Evolutionary conservation across 345 rosid genomes (phyloP), one percentile per base, ranked within the genome.

Genomic region (Eucalyptus albens): DNA sequence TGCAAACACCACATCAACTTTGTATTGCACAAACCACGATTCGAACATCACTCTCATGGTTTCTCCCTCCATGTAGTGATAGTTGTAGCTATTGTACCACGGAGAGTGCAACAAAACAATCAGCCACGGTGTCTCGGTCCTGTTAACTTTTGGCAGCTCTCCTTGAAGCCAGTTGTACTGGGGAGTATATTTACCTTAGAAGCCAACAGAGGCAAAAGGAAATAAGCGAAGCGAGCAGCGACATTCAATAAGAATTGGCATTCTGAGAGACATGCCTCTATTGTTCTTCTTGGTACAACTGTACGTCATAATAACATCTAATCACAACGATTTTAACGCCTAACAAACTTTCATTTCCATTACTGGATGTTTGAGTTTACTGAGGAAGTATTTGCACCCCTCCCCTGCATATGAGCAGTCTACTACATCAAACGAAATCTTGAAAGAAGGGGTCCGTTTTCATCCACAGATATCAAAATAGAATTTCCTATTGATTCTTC

Each of bases 91-190:
- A 33, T 97, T 96, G 87, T 97, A 96, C 97, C 97, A 96, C 0
- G 98, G 98, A 11, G 96, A 90, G 93, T 97, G 99, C 94, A 94
- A 27, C 14, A 94, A 90, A 90, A 97, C 97, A 51, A 97, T 95
- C 91, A 97, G 91, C 99, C 98, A 96, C 22, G 99, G 98, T 50
- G 98, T 96, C 92, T 96, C 96, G 0, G 89, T 92, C 91, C 98
- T 93, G 91, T 97, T 96, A 50, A 97, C 99, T 91, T 96, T 97
- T 7, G 96, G 96, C 33, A 96, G 93, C 92, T 97, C 99, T 1
- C 53, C 24, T 90, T 93, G 93, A 26, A 97, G 95, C 99, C 99
- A 96, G 53, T 13, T 5, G 88, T 94, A 93, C 88, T 97, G 99
- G 15, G 99, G 98, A 67, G 99, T 95, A 90, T 95, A 96, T 88